Evolutionary conservation across 805 yeast species (phyloP), one percentile per base, ranked within the genome.

Genomic region (Kodamaea jinghongensis): DNA sequence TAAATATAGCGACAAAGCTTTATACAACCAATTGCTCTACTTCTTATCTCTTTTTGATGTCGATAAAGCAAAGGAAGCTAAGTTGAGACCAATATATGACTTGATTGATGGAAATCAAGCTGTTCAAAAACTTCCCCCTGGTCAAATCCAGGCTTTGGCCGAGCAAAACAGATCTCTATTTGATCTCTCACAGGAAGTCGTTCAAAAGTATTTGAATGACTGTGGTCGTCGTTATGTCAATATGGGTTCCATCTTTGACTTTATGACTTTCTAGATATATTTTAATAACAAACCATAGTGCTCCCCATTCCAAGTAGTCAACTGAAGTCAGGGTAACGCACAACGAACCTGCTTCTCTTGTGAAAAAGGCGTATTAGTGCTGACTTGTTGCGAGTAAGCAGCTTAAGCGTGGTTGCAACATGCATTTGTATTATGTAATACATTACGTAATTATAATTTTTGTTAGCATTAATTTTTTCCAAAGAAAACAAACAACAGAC

Each of bases 181-280:
- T 51, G 74, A 60, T 12, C 50, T 62, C 4, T 76, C 78, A 46
- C 70, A 74, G 34, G 66, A 69, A 8, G 82, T 87, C 2, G 85
- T 85, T 0, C 76, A 79, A 48, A 81, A 80, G 60, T 91, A 90
- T 52, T 63, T 91, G 49, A 70, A 71, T 37, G 85, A 85, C 46
- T 85, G 91, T 63, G 97, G 96, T 4, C 81, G 96, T 49, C 73
- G 96, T 36, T 89, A 80, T 60, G 97, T 90, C 36, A 86, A 87
- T 56, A 81, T 91, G 86, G 80, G 81, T 6, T 66, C 77, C 15
- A 81, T 90, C n/a, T 90, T 90, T 60, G 83, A 74, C 36, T 37
- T 37, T 10, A 37, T 37, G 40, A 14, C 39, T 12, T 29, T 9
- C 13, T 14, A 25, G 26, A n/a, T 15, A 16, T 13, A 13, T n/a